Base-by-base conservation (phyloP, 2,329 filamentous ascomycete species). In the Sporothrix variecibatus region DNA sequence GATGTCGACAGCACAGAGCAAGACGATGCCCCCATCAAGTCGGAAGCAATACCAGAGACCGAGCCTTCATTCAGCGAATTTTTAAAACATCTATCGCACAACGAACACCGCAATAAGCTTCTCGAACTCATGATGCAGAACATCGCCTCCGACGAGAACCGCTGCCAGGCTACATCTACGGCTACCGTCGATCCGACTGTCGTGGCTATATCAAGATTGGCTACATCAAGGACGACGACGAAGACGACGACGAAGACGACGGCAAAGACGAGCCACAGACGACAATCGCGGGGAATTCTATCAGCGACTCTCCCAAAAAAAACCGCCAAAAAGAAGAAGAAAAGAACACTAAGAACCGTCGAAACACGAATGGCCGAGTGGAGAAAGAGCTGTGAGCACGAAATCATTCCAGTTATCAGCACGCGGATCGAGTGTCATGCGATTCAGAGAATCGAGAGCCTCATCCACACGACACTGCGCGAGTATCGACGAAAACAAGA, bases 381-480 rank as follows among this genome's bases (percentile, higher is more conserved):
- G 49, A n/a, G 49, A 51, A 51, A 20, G 49, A 51, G 17, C 49
- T 51, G 49, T n/a, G 17, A 51, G 49, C 49, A 51, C 49, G n/a
- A 51, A 51, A 51, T 23, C 49, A 5, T 5, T 2, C 6, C 3
- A 5, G 68, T 70, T 28, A 40, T 49, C 53, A 64, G 62, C 62
- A 6, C n/a, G 4, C 6, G 40, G 40, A 26, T 67, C 34, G 62
- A 67, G 62, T 67, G 62, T 20, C n/a, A 67, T n/a, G 62, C 62
- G 62, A 17, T 28, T 5, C 34, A 46, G 62, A 67, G 62, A 28
- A 46, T 67, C 9, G 62, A 67, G 38, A 67, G 34, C 62, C 62
- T 67, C 62, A 67, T 67, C 62, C 62, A 67, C 38, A 26, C 9
- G 38, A 67, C 62, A 40, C 62, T 67, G 34, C 62, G 20, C 34